Conservation (phyloP, 768 basidiomycete species). For the Pleurotus tuber-regium region DNA sequence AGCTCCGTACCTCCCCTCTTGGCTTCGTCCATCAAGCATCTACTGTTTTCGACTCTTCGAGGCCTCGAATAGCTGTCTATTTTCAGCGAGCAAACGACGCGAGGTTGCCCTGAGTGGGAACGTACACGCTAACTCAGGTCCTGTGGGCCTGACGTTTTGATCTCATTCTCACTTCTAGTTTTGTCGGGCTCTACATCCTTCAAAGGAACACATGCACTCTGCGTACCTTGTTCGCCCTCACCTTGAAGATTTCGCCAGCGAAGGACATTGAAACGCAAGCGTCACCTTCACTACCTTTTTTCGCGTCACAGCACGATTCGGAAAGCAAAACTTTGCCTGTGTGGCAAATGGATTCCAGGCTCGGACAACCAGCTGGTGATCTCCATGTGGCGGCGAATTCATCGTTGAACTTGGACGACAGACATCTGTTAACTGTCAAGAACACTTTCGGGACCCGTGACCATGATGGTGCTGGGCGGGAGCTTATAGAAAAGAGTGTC, state of each 20-base stretch:
- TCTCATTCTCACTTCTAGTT: neutral
- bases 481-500: neutral
- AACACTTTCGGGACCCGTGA: neutral
- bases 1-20: too few relatives aligned
- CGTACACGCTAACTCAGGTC: neutral
- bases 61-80: too few relatives aligned
- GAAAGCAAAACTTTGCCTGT: too few relatives aligned
- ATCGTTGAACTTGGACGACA: neutral
- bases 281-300: neutral
- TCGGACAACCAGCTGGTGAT: neutral
- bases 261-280: neutral
- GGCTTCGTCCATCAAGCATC: too few relatives aligned
- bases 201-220: neutral
- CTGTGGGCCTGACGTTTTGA: conserved; percentile 1
- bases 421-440: neutral
- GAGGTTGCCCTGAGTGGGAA: conserved; percentile 6
- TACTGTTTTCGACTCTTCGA: too few relatives aligned
- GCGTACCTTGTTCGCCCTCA: neutral
- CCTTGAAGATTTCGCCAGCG: neutral
- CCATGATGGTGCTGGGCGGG: neutral
- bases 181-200: neutral
- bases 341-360: too few relatives aligned
- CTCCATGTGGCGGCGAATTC: neutral
- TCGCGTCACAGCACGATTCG: neutral
- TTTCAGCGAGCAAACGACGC: neutral